phyloP scores from a whole-genome alignment of 176 grass and related monocot species.

The Metroxylon sagu region DNA sequence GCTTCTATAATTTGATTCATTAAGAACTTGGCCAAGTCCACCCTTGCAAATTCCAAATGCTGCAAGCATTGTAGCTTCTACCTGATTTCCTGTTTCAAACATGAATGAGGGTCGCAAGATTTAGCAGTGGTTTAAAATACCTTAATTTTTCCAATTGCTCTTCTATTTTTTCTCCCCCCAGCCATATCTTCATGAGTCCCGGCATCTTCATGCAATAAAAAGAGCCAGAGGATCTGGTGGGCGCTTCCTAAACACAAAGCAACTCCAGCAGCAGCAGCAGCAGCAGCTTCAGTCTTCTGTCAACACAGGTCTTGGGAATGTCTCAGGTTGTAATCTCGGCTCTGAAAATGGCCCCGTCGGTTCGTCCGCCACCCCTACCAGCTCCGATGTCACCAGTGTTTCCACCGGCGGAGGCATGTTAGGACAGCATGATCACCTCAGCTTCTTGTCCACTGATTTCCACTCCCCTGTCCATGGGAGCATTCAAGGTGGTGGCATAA shows the following conservation, averaged over 20 bases:
- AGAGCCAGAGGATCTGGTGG: slow-evolving; percentile 80
- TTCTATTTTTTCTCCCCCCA: slow-evolving; percentile 7
- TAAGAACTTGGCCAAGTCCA: too few species aligned
- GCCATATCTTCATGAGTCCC: slow-evolving; percentile 84
- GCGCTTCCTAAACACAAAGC: slow-evolving; percentile 83
- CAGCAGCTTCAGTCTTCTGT: slow-evolving; percentile 28
- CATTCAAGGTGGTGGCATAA: background rate
- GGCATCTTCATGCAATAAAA: slow-evolving; percentile 96
- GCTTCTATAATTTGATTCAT: too few species aligned
- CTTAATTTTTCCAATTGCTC: background rate
- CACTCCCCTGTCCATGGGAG: slow-evolving; percentile 20
- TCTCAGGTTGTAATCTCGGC: background rate
- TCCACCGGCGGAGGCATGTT: slow-evolving; percentile 16
- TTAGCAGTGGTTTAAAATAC: too few species aligned
- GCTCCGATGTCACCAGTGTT: slow-evolving; percentile 6
- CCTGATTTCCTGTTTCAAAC: too few species aligned
- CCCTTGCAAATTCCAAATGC: too few species aligned
- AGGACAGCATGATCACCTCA: slow-evolving; percentile 31
- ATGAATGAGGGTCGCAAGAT: too few species aligned
- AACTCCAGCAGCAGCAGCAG: slow-evolving; percentile 21
- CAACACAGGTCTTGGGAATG: background rate
- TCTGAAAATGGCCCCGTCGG: slow-evolving; percentile 3
- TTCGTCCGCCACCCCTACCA: background rate
- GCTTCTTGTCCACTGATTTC: slow-evolving; percentile 22
- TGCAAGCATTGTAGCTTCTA: too few species aligned